phyloP scores from a whole-genome alignment of 768 basidiomycete species.

The Peribolospora kevripleyi region DNA sequence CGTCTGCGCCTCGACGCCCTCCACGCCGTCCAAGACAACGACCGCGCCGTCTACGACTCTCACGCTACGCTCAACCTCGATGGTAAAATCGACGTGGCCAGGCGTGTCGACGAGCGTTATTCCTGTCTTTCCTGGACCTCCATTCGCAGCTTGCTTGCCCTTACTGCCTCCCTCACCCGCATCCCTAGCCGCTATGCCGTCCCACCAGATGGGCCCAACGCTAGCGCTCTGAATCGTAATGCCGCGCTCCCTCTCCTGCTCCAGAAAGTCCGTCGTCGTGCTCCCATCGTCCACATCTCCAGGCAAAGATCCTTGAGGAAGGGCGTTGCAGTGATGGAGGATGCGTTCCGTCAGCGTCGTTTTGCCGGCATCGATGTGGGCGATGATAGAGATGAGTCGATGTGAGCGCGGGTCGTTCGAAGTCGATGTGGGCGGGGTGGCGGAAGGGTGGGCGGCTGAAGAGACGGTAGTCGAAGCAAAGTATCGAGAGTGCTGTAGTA shows the following conservation, averaged over 20 bases:
- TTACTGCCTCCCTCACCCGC: too few species aligned
- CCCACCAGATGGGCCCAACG: slow-evolving; percentile 63
- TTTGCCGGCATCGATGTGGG: slow-evolving; percentile 84
- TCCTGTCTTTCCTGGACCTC: slow-evolving; percentile 4
- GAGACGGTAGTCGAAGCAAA: too few species aligned
- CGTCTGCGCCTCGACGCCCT: slow-evolving; percentile 76
- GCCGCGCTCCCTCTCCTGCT: slow-evolving; percentile 67
- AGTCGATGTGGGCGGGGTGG: too few species aligned
- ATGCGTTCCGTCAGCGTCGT: slow-evolving; percentile 76
- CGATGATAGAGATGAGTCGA: slow-evolving; percentile 52
- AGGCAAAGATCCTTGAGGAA: slow-evolving; percentile 27
- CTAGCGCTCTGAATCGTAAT: slow-evolving; percentile 84
- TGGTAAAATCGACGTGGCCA: slow-evolving; percentile 85
- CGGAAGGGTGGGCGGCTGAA: too few species aligned
- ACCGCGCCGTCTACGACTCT: slow-evolving; percentile 73
- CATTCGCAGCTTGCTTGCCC: too few species aligned
- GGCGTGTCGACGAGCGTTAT: slow-evolving; percentile 79
- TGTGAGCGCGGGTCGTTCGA: too few species aligned
- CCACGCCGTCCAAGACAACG: slow-evolving; percentile 67
- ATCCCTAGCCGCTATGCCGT: slow-evolving; percentile 26
- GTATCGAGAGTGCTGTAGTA: too few species aligned
- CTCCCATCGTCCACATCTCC: slow-evolving; percentile 76
- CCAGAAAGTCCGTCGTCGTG: slow-evolving; percentile 71
- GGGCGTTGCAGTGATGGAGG: slow-evolving; percentile 45
- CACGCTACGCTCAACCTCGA: slow-evolving; percentile 85